Conservation (phyloP, 1,139 yeast species). For the Yamadazyma spencermartinsiae region DNA sequence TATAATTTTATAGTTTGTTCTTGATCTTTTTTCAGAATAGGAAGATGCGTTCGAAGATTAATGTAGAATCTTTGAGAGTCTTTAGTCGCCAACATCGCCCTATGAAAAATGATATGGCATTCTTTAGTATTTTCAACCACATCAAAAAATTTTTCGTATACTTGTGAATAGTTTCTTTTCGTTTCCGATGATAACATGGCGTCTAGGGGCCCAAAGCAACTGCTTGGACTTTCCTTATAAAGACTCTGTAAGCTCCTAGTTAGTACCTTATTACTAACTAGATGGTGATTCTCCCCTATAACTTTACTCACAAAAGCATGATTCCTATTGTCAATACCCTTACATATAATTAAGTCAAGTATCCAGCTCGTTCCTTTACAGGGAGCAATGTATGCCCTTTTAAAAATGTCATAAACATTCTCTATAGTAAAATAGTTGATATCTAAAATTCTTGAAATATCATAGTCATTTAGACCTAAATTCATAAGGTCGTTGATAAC, state of each 20-base stretch:
- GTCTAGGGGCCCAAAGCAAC: neutral
- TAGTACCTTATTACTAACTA: neutral
- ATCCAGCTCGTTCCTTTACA: slow-evolving; percentile 2
- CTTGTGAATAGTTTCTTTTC: neutral
- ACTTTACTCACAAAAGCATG: neutral
- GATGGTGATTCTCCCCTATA: neutral
- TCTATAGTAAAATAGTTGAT: neutral
- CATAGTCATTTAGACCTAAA: slow-evolving; percentile 3
- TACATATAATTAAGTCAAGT: neutral
- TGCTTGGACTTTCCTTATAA: neutral
- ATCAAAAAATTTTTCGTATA: slow-evolving; percentile 4
- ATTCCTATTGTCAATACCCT: neutral
- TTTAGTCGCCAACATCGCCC: slow-evolving; percentile 5
- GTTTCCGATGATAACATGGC: neutral
- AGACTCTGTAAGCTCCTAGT: neutral
- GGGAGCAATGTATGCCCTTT: neutral
- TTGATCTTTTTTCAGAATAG: slow-evolving; percentile 3
- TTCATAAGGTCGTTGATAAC: neutral
- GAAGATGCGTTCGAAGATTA: slow-evolving; percentile 6
- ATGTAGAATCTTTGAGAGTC: slow-evolving; percentile 2
- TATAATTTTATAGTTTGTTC: slow-evolving; percentile 7
- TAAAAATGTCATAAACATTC: neutral
- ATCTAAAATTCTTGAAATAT: neutral
- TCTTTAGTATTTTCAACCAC: neutral
- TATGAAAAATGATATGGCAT: slow-evolving; percentile 6